A percentile compares a stretch with the other conserved stretches of the same genome.
These are phyloP conservation scores for Achaetomiella virescens DNA, from an alignment of 495 filamentous ascomycete species.

Conservation along the genomic window DNA sequence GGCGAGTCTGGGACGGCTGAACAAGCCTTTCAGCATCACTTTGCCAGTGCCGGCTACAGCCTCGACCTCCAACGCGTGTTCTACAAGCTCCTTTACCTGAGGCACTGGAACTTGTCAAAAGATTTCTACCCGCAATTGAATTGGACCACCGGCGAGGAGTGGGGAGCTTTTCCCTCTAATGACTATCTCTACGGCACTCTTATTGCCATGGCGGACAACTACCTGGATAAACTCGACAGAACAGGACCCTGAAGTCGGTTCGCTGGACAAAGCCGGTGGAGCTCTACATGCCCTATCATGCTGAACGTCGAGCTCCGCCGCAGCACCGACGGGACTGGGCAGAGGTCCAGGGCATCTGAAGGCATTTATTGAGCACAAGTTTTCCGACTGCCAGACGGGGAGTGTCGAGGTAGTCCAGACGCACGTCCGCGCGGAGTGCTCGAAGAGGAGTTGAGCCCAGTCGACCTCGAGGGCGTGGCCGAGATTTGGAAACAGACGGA, in stretches of 20 bases:
- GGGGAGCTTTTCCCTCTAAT: neutral
- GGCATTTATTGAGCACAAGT: neutral
- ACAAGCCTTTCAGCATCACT: too few relatives aligned
- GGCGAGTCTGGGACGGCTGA: too few relatives aligned
- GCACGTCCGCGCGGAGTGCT: neutral
- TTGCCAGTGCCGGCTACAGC: neutral
- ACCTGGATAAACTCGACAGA: neutral
- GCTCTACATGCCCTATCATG: neutral
- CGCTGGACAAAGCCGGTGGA: neutral
- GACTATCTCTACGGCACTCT: constrained; percentile 1
- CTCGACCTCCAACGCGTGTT: neutral
- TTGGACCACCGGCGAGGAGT: neutral
- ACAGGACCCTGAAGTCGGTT: neutral
- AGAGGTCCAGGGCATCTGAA: neutral
- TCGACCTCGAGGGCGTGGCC: neutral
- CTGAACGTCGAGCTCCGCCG: neutral
- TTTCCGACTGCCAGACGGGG: neutral
- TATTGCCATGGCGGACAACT: constrained; percentile 7
- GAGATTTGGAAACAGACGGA: too few relatives aligned
- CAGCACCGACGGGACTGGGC: neutral
- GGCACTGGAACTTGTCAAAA: too few relatives aligned
- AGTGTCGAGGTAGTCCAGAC: neutral
- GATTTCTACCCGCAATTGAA: neutral
- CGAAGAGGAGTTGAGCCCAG: neutral
- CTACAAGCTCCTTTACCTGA: neutral